Conservation (phyloP, 495 filamentous ascomycete species). For the Astrocystis sublimbata region DNA sequence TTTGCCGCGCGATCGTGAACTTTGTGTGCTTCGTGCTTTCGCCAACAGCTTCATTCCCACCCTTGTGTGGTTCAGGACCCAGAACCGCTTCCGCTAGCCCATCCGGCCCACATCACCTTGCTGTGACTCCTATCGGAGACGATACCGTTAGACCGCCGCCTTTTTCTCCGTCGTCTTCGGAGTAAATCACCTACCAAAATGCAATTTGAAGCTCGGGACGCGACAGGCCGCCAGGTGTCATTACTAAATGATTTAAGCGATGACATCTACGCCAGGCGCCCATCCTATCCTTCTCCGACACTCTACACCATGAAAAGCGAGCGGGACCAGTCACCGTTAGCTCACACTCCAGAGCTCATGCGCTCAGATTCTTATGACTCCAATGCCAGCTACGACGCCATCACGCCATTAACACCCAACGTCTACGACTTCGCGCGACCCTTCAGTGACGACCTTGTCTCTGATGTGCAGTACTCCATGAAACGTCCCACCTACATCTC, state of each 20-base stretch:
- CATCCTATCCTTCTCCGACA: slow-evolving; percentile 31
- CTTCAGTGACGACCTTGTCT: slow-evolving; percentile 41
- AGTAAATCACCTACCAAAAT: slow-evolving; percentile 14
- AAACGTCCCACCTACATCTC: slow-evolving; percentile 33
- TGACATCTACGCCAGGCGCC: slow-evolving; percentile 36
- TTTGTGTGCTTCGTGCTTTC: neutral
- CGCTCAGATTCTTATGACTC: slow-evolving; percentile 59
- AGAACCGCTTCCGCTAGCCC: slow-evolving; percentile 5
- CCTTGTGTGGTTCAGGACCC: neutral
- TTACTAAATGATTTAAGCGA: slow-evolving; percentile 60
- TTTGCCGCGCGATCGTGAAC: neutral
- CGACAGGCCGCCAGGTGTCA: slow-evolving; percentile 53
- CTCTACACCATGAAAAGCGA: slow-evolving; percentile 28
- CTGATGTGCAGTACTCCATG: slow-evolving; percentile 25
- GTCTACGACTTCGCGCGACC: slow-evolving; percentile 36
- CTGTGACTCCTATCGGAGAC: slow-evolving; percentile 2
- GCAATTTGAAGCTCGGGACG: slow-evolving; percentile 50
- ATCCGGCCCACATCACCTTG: slow-evolving; percentile 1
- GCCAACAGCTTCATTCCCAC: neutral
- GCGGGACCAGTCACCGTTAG: slow-evolving; percentile 40
- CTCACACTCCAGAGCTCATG: slow-evolving; percentile 50
- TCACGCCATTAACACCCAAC: slow-evolving; percentile 51
- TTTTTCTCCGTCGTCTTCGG: neutral
- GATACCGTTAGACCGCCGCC: slow-evolving; percentile 4
- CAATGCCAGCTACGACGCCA: slow-evolving; percentile 48